Evolutionary conservation across 148 eudicot species (phyloP).

Genomic region (Amaranthus cruentus): DNA sequence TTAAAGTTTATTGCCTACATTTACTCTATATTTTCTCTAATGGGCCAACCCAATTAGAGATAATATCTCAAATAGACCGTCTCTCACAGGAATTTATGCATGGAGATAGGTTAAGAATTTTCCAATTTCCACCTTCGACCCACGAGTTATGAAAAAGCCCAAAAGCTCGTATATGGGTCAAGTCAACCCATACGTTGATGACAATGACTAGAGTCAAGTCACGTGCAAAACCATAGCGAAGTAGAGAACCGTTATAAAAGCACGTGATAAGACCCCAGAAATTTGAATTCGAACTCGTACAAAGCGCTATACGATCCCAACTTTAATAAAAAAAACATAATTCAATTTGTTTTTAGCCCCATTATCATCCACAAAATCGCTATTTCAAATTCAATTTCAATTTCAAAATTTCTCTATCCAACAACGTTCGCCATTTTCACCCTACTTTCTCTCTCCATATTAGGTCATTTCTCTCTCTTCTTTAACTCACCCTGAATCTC

Average conservation of each 20-base stretch:
- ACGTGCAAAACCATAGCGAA: conserved; percentile 10
- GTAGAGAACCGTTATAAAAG: conserved; percentile 4
- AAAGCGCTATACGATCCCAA: not conserved
- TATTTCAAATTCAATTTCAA: conserved; percentile 6
- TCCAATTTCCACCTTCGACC: too few species aligned
- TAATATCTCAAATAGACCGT: too few species aligned
- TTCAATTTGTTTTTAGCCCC: not conserved
- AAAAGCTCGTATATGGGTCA: not conserved
- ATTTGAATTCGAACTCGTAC: conserved; percentile 18
- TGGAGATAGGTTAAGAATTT: too few species aligned
- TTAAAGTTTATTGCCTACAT: too few species aligned
- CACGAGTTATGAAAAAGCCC: not conserved
- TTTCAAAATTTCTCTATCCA: not conserved
- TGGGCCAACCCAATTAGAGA: too few species aligned
- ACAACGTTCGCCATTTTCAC: not conserved
- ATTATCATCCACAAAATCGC: not conserved
- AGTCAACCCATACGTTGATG: not conserved
- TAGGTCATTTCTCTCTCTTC: not conserved
- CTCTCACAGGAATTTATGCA: too few species aligned
- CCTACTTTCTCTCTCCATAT: not conserved
- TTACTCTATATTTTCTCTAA: too few species aligned
- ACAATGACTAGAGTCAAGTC: conserved; percentile 4
- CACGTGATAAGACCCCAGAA: conserved; percentile 17
- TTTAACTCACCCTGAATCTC: not conserved
- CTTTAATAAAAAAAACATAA: too few species aligned